These are phyloP conservation scores for Annulohypoxylon bovei DNA, from an alignment of 495 filamentous ascomycete genomes.

Conservation along the genomic window DNA sequence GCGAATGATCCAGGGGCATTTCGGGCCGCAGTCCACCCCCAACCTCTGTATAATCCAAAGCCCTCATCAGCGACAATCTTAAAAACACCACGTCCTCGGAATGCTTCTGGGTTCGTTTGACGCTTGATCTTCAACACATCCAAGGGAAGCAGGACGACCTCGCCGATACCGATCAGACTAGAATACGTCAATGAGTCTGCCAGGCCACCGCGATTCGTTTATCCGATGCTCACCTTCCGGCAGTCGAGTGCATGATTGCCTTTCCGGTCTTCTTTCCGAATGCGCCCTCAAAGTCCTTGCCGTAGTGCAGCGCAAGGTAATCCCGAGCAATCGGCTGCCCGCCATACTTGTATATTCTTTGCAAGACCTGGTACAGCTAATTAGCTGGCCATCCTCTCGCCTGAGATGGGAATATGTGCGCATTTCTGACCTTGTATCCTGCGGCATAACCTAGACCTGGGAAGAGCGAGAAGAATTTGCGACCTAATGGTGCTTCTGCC, in stretches of 20 bases:
- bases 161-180: constrained; percentile 94
- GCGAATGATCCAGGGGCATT: constrained; percentile 98
- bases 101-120: constrained; percentile 98
- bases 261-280: constrained; percentile 98
- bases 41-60: constrained; percentile 93
- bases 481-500: constrained; percentile 70
- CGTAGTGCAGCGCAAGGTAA: constrained; percentile 84
- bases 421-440: constrained; percentile 83
- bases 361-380: constrained; percentile 67
- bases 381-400: constrained; percentile 7
- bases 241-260: constrained; percentile 96
- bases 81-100: constrained; percentile 90
- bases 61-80: constrained; percentile 93
- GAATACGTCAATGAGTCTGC: constrained; percentile 25
- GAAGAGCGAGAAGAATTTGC: constrained; percentile 95
- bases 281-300: constrained; percentile 80
- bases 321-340: constrained; percentile 96
- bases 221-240: constrained; percentile 73
- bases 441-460: constrained; percentile 96
- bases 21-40: constrained; percentile 96
- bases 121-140: constrained; percentile 99
- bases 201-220: background rate
- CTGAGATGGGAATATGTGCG: background rate
- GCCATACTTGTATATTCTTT: constrained; percentile 98
- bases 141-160: constrained; percentile 93